These are phyloP conservation scores for Colletotrichum scovillei DNA, from an alignment of 2,329 filamentous ascomycete species.

Conservation along the genomic window DNA sequence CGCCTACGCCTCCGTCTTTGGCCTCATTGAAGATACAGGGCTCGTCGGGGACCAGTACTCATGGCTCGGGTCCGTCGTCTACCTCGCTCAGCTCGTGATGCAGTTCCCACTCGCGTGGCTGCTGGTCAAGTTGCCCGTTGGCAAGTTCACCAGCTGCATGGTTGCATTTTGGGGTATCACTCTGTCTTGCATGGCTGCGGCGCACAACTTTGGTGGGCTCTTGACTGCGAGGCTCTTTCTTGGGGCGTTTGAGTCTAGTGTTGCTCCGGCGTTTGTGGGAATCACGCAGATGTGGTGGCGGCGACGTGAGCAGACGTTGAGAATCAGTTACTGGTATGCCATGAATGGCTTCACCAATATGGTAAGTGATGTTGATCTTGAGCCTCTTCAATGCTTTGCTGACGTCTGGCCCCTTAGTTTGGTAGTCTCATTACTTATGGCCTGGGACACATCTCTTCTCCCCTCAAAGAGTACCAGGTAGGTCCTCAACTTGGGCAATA, in stretches of 20 bases:
- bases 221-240: constrained; percentile 57
- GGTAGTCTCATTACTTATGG: constrained; percentile 69
- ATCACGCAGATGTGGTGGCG: constrained; percentile 57
- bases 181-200: constrained; percentile 62
- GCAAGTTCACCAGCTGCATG: constrained; percentile 63
- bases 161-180: constrained; percentile 65
- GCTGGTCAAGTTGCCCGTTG: constrained; percentile 64
- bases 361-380: background rate
- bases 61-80: constrained; percentile 71
- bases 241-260: constrained; percentile 59
- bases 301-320: constrained; percentile 46
- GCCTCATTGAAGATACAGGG: constrained; percentile 67
- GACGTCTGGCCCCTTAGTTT: constrained; percentile 47
- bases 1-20: constrained; percentile 71
- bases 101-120: constrained; percentile 65
- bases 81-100: constrained; percentile 69
- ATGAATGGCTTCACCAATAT: constrained; percentile 44
- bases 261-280: constrained; percentile 59
- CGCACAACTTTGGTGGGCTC: constrained; percentile 58
- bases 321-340: constrained; percentile 46
- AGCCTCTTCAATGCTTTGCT: background rate
- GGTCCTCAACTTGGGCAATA: background rate
- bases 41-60: constrained; percentile 68
- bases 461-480: constrained; percentile 60
- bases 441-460: constrained; percentile 59